Conservation (phyloP, 148 eudicot genomes). For the Rhododendron ovatum region DNA sequence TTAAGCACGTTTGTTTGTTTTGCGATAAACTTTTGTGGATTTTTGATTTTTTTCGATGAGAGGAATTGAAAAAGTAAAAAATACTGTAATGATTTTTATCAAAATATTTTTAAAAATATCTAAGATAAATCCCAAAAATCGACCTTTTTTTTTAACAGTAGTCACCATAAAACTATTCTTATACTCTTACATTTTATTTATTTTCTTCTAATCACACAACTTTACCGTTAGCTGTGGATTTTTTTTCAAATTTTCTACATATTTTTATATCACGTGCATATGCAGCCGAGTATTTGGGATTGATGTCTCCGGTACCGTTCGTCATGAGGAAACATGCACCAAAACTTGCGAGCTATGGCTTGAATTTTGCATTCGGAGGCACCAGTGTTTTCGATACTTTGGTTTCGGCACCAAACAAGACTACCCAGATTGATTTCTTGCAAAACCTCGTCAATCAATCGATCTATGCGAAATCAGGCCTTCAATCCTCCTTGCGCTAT, state of each 20-base stretch:
- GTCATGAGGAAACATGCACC: conserved; percentile 16
- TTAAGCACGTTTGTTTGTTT: no score
- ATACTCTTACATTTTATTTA: no score
- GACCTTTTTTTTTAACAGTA: no score
- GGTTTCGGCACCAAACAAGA: conserved; percentile 64
- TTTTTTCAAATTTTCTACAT: not conserved
- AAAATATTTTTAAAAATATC: no score
- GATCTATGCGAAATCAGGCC: conserved; percentile 30
- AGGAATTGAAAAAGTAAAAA: no score
- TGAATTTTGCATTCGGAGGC: conserved; percentile 79
- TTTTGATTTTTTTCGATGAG: no score
- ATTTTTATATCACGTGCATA: not conserved
- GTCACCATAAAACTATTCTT: no score
- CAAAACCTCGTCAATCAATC: conserved; percentile 31
- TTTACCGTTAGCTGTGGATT: not conserved
- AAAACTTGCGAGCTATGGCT: conserved; percentile 29
- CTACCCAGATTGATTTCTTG: conserved; percentile 60
- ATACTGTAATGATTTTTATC: no score
- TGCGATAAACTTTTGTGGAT: no score
- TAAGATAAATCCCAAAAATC: no score
- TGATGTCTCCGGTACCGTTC: conserved; percentile 50
- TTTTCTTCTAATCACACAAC: not conserved
- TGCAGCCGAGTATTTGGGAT: conserved; percentile 53
- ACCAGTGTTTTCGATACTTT: conserved; percentile 59
- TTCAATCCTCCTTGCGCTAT: conserved; percentile 36